Base-by-base conservation (phyloP, 768 basidiomycete genomes). In the Phlegmacium glaucopus region DNA sequence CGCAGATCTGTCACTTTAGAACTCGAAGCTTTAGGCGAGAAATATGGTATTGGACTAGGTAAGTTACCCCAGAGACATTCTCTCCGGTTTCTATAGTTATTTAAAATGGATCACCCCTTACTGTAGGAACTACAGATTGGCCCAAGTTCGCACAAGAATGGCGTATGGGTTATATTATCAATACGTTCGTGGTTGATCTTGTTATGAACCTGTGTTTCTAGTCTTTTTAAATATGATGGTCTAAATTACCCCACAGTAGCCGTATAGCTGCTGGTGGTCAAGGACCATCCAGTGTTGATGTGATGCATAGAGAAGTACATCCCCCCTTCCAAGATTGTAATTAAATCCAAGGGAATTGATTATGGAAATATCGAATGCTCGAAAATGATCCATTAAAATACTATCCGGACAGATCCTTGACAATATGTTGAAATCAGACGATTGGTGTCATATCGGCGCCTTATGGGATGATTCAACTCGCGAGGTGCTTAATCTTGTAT, bases 341-440 rank as follows among this genome's bases (percentile, higher is more conserved):
- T 32, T 45, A 10, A 10, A 4, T n/a, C n/a, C n/a, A 49, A 87
- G 5, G 22, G 22, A n/a, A n/a, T n/a, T n/a, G n/a, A n/a, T n/a
- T n/a, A n/a, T n/a, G n/a, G n/a, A n/a, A n/a, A n/a, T n/a, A n/a
- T n/a, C n/a, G n/a, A n/a, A n/a, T n/a, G n/a, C n/a, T n/a, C n/a
- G n/a, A n/a, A n/a, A n/a, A n/a, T n/a, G n/a, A n/a, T n/a, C n/a
- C n/a, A n/a, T n/a, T n/a, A n/a, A n/a, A n/a, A n/a, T n/a, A n/a
- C n/a, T n/a, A n/a, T n/a, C n/a, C n/a, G n/a, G n/a, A n/a, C n/a
- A 22, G 83, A 72, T 83, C 32, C 71, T 86, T 26, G 78, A 87
- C 16, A 48, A 55, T 12, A 75, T 87, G 67, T 72, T 87, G 12
- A 61, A 55, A 0, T 66, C 70, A 6, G 56, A 70, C 0, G 69